Evolutionary conservation across 306 rosid species (phyloP).

Genomic region (Macrotyloma uniflorum): DNA sequence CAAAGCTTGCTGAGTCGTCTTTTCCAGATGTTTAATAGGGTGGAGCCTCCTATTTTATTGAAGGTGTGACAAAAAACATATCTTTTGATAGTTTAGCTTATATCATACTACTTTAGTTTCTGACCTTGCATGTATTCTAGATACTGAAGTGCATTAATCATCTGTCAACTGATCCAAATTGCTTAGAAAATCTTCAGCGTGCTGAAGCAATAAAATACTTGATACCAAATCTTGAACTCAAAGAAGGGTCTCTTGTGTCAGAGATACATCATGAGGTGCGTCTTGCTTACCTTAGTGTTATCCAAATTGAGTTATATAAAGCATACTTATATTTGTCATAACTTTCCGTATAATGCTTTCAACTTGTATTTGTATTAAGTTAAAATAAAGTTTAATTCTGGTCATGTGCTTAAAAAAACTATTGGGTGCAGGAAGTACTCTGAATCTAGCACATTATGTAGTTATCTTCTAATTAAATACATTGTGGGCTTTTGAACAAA

Average conservation of each 20-base stretch:
- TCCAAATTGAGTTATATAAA: constrained; percentile 11
- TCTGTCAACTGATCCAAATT: constrained; percentile 98
- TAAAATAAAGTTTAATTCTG: constrained; percentile 4
- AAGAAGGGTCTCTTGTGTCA: constrained; percentile 92
- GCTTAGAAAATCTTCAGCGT: constrained; percentile 98
- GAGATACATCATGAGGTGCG: constrained; percentile 92
- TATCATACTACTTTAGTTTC: constrained; percentile 19
- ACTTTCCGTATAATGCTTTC: constrained; percentile 18
- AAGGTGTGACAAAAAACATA: constrained; percentile 59
- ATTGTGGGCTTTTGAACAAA: not conserved
- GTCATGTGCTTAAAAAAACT: not conserved
- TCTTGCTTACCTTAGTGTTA: constrained; percentile 33
- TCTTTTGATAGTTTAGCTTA: constrained; percentile 15
- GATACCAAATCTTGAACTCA: constrained; percentile 97
- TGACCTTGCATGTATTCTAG: constrained; percentile 54
- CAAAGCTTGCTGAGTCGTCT: constrained; percentile 99
- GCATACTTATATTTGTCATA: not conserved
- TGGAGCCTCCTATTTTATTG: constrained; percentile 91
- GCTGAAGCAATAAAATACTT: constrained; percentile 97
- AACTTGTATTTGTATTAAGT: constrained; percentile 4
- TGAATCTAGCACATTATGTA: constrained; percentile 23
- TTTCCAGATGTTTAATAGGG: constrained; percentile 98
- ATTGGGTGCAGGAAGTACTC: not conserved
- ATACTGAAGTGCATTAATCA: constrained; percentile 90
- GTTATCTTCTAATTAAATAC: not conserved